A percentile compares a stretch with the other conserved stretches of the same genome.
These are phyloP conservation scores for Pestalotiopsis sp. DNA, from an alignment of 2,329 filamentous ascomycete species.

Conservation along the genomic window DNA sequence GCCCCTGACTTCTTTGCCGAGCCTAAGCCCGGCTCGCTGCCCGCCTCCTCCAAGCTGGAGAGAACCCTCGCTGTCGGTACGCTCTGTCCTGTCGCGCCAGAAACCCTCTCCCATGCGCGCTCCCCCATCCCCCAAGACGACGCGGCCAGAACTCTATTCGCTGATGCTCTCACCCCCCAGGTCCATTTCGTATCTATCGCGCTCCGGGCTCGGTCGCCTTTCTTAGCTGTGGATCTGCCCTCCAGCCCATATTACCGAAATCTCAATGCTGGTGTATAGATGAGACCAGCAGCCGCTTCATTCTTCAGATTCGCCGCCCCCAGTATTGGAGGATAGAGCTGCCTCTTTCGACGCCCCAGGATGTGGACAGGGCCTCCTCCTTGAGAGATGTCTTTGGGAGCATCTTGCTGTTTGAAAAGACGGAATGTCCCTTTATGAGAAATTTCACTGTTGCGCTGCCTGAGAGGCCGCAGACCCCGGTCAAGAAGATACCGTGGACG, in stretches of 20 bases:
- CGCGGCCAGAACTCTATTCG: neutral
- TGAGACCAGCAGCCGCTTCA: conserved; percentile 75
- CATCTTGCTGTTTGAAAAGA: conserved; percentile 84
- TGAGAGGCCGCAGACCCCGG: conserved; percentile 63
- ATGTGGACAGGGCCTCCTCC: conserved; percentile 62
- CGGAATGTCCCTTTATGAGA: conserved; percentile 80
- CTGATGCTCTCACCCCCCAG: conserved; percentile 37
- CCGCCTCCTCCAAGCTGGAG: conserved; percentile 31
- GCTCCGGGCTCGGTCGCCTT: conserved; percentile 86
- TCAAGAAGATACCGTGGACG: conserved; percentile 69
- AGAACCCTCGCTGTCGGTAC: conserved; percentile 73
- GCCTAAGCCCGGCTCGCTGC: conserved; percentile 30
- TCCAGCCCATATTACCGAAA: conserved; percentile 84
- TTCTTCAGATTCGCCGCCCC: conserved; percentile 80
- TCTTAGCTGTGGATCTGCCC: conserved; percentile 77
- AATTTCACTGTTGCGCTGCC: conserved; percentile 75
- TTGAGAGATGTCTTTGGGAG: conserved; percentile 70
- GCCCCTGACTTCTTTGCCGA: conserved; percentile 29
- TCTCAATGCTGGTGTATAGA: conserved; percentile 95
- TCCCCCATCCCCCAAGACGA: neutral
- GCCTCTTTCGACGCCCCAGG: conserved; percentile 63
- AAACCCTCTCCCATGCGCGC: too few relatives aligned
- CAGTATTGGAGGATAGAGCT: conserved; percentile 92
- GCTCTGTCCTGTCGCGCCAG: conserved; percentile 21
- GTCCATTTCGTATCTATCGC: conserved; percentile 79